These are phyloP conservation scores for Ophiocordyceps camponoti-rufipedis DNA, from an alignment of 2,329 filamentous ascomycete genomes.

Conservation along the genomic window DNA sequence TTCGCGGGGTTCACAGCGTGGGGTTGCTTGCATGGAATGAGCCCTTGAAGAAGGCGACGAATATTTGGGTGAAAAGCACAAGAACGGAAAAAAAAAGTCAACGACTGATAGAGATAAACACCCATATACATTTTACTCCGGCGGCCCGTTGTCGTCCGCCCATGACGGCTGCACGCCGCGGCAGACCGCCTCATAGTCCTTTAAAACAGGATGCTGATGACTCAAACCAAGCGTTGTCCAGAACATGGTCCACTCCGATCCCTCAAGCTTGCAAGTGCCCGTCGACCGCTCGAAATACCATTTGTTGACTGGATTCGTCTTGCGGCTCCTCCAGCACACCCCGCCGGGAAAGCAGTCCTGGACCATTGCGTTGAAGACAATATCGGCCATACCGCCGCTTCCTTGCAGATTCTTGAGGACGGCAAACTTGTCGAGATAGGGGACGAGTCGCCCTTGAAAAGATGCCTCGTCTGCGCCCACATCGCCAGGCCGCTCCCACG, in stretches of 20 bases:
- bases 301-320: constrained; percentile 91
- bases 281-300: constrained; percentile 93
- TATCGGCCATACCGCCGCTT: constrained; percentile 79
- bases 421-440: constrained; percentile 95
- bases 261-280: constrained; percentile 65
- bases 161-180: constrained; percentile 43
- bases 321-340: constrained; percentile 81
- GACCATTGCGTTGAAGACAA: constrained; percentile 94
- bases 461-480: constrained; percentile 34
- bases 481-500: constrained; percentile 67
- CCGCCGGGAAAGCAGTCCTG: constrained; percentile 72
- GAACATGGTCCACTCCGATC: constrained; percentile 94
- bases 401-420: constrained; percentile 80
- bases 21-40: no score
- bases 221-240: constrained; percentile 67
- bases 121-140: no score
- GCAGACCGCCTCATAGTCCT: constrained; percentile 62
- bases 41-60: no score
- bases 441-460: constrained; percentile 49
- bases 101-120: no score
- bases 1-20: no score
- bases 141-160: constrained; percentile 27
- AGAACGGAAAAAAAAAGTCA: no score
- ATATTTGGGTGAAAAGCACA: no score
- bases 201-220: constrained; percentile 33